Evolutionary conservation across 2,329 filamentous ascomycete species (phyloP).

Genomic region (Fusarium solani-melongenae): DNA sequence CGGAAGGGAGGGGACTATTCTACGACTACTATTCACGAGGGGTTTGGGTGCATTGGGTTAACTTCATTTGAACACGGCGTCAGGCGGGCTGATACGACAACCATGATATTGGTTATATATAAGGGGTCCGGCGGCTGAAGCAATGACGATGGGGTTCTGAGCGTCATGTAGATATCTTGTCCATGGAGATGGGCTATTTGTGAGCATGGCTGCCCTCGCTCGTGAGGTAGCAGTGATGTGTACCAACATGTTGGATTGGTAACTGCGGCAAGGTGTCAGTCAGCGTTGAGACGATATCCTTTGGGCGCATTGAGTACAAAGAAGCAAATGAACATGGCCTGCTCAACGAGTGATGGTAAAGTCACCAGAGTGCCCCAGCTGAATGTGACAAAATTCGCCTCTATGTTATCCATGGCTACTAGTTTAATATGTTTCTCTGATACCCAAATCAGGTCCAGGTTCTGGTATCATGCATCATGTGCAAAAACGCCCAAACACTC

Average conservation of each 20-base stretch:
- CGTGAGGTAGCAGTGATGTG: neutral
- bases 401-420: neutral
- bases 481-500: conserved; percentile 15
- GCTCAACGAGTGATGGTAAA: neutral
- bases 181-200: neutral
- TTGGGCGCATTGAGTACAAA: neutral
- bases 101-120: conserved; percentile 11
- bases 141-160: neutral
- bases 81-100: conserved; percentile 15
- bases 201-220: neutral
- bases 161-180: neutral
- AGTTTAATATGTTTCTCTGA: neutral
- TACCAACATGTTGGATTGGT: neutral
- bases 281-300: neutral
- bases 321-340: neutral
- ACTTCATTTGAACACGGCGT: conserved; percentile 34
- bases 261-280: neutral
- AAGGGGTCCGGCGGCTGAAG: neutral
- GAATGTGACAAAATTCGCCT: neutral
- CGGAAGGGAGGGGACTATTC: conserved; percentile 16
- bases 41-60: conserved; percentile 30
- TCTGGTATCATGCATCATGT: conserved; percentile 4
- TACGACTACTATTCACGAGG: conserved; percentile 19
- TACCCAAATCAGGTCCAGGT: conserved; percentile 2
- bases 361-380: neutral